phyloP scores from a whole-genome alignment of 1,139 yeast species.

The Candida sp. region DNA sequence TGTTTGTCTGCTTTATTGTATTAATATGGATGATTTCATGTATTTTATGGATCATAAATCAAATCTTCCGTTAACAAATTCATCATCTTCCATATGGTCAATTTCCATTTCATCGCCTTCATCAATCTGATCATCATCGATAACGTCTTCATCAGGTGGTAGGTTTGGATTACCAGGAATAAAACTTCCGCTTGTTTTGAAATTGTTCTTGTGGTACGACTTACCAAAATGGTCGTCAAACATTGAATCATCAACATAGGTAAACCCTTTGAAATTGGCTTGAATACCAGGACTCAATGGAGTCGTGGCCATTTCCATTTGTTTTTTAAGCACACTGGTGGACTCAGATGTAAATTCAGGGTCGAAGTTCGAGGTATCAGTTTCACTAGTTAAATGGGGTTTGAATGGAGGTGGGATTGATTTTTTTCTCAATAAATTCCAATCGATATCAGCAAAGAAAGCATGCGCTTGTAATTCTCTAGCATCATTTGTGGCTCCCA shows the following conservation, averaged over 20 bases:
- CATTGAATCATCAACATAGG: conserved; percentile 93
- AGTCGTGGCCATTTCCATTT: conserved; percentile 64
- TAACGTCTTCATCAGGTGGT: conserved; percentile 82
- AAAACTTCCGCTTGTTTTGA: conserved; percentile 65
- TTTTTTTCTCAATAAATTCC: conserved; percentile 75
- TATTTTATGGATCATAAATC: conserved; percentile 48
- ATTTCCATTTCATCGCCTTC: conserved; percentile 55
- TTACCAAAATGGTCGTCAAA: conserved; percentile 78
- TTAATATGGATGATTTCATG: background rate
- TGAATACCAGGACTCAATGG: conserved; percentile 94
- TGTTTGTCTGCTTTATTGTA: background rate
- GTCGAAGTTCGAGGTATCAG: conserved; percentile 94
- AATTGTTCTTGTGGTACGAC: conserved; percentile 43
- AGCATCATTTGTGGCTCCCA: conserved; percentile 91
- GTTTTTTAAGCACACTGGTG: conserved; percentile 73
- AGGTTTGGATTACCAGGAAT: conserved; percentile 76
- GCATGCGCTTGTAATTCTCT: conserved; percentile 89
- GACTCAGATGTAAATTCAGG: conserved; percentile 96
- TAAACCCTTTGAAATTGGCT: conserved; percentile 93
- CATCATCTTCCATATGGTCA: conserved; percentile 55
- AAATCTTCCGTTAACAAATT: conserved; percentile 86
- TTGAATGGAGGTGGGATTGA: conserved; percentile 97
- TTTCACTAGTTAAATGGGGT: conserved; percentile 86
- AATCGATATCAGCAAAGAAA: conserved; percentile 85
- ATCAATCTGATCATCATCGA: conserved; percentile 68